Evolutionary conservation across 169 alveolate species (phyloP), one percentile per base, ranked within the genome.

Genomic region (Plasmodium coatneyi): DNA sequence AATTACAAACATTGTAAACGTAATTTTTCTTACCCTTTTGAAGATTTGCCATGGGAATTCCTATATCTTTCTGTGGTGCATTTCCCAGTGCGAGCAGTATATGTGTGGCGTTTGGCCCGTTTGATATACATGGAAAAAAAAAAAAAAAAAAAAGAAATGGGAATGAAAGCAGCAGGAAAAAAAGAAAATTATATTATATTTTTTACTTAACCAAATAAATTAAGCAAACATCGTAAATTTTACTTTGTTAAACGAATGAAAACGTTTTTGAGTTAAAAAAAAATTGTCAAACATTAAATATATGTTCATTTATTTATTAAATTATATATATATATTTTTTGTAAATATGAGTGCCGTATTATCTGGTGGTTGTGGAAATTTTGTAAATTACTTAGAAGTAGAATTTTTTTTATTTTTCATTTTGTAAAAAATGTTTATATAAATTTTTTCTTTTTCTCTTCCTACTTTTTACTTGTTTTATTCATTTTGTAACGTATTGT

Each of bases 341-440:
- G 5, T n/a, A 79, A 43, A 66, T 66, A 66, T 66, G 41, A 66
- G 36, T 66, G n/a, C 19, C 76, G 76, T 28, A 22, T 66, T 66
- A 66, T 66, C 56, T 16, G 36, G 71, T 52, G 36, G 22, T 52
- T 1, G 22, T 81, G 78, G 80, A 49, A 81, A 81, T 7, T 80
- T 36, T 81, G 79, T 81, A 81, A 81, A 81, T 52, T 81, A 19
- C 71, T 32, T 36, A 79, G 84, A 41, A 79, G 32, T 22, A 19
- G 4, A 79, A 79, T 79, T 16, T 16, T 41, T 78, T 78, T 78
- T 7, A 60, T 78, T 78, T 36, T 19, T 30, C n/a, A 32, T 36
- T 79, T 43, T 79, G 3, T 49, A 78, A 36, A 78, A 32, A 19
- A 78, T 7, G 36, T 36, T 79, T 39, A 36, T 14, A 22, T 49